phyloP scores from a whole-genome alignment of 2,329 filamentous ascomycete genomes.

The Mycosphaerella arachidis region DNA sequence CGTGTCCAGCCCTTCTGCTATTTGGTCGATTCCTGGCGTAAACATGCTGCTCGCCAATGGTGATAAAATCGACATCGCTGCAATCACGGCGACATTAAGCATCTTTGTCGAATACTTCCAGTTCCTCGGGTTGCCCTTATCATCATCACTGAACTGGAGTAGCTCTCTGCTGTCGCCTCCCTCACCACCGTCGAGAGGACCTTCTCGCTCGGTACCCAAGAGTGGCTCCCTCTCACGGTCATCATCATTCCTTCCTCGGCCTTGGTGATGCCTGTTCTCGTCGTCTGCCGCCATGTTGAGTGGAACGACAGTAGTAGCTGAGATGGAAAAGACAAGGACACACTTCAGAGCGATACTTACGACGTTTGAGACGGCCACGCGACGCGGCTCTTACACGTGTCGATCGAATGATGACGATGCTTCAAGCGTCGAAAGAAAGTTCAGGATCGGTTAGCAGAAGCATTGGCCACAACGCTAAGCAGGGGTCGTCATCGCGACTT shows the following conservation, averaged over 20 bases:
- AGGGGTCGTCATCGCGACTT: not conserved
- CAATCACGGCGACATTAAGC: conserved; percentile 48
- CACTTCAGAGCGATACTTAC: not conserved
- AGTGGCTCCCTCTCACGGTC: conserved; percentile 39
- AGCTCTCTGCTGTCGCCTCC: conserved; percentile 30
- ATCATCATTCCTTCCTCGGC: not conserved
- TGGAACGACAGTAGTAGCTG: not conserved
- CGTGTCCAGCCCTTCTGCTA: conserved; percentile 45
- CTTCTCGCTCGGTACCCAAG: conserved; percentile 28
- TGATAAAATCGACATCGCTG: conserved; percentile 47
- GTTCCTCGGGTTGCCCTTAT: conserved; percentile 43
- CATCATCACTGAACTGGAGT: conserved; percentile 34
- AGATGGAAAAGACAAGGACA: not conserved
- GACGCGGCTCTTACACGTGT: not conserved
- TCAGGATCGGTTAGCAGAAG: not conserved
- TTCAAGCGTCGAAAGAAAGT: not conserved
- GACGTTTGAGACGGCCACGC: not conserved
- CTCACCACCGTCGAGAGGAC: conserved; percentile 33
- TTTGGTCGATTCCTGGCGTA: conserved; percentile 48
- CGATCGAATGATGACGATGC: not conserved
- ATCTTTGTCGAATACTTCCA: conserved; percentile 45
- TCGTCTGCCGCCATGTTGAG: conserved; percentile 4
- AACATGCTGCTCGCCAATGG: conserved; percentile 50
- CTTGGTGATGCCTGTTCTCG: not conserved
- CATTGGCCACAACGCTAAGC: not conserved